phyloP scores from a whole-genome alignment of 352 stramenopile species.

The Chrysophaeum taylorii region DNA sequence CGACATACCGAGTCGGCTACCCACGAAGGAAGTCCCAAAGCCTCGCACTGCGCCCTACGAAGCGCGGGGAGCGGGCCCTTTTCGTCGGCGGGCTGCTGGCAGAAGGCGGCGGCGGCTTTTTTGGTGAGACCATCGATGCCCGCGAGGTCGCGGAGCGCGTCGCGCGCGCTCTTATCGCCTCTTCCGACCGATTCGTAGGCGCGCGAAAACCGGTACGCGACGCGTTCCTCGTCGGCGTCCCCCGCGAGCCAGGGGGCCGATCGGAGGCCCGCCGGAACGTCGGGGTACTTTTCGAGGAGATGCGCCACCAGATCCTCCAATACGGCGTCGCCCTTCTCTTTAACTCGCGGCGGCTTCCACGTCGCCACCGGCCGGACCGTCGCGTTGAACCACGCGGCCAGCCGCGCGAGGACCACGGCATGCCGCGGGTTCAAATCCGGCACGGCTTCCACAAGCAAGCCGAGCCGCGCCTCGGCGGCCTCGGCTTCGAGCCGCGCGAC shows the following conservation, averaged over 20 bases:
- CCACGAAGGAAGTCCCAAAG: not conserved
- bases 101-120: not conserved
- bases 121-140: not conserved
- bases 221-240: not conserved
- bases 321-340: not conserved
- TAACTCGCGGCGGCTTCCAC: no score
- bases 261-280: not conserved
- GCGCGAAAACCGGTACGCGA: not conserved
- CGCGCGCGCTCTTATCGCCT: not conserved
- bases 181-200: not conserved
- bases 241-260: not conserved
- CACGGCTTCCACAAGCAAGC: no score
- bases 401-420: no score
- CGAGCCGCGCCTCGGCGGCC: no score
- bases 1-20: not conserved
- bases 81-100: not conserved
- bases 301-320: not conserved
- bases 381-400: no score
- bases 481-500: no score
- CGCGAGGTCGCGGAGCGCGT: not conserved
- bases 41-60: not conserved
- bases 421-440: no score
- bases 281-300: slow-evolving; percentile 7
- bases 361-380: no score
- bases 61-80: not conserved